Evolutionary conservation across 2,329 filamentous ascomycete genomes (phyloP), one percentile per base, ranked within the genome.

Genomic region (Colletotrichum eremochloae): DNA sequence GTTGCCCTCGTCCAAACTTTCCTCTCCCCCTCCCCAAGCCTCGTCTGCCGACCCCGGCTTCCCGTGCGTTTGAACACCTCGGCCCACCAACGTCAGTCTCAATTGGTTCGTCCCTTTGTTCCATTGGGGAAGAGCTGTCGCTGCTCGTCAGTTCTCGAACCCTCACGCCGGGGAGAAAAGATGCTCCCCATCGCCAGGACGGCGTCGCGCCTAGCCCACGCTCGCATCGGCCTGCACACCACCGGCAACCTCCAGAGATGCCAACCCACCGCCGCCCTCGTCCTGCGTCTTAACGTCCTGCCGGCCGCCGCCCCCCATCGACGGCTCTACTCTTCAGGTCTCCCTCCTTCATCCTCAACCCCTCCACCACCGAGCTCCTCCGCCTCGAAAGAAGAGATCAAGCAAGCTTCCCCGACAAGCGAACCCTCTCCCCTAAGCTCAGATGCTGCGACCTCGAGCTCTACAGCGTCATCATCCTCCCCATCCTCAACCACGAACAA

Each of bases 141-240:
- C 50, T 53, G 15, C 29, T 33, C 50, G 29, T 53, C 46, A 12
- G 33, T 40, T 24, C 29, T 63, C 60, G 29, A 33, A 61, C 31
- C 33, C 36, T 36, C 11, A 40, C 53, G 12, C 33, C 33, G 53
- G 53, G 33, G 40, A 57, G 33, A 42, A 42, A 68, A 60, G 38
- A 72, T 72, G 69, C 69, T 64, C 58, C 44, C 65, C 58, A 68
- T 72, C 58, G 65, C 65, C 69, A 67, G 69, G 31, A 65, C 69
- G 64, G 65, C 69, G 53, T 58, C 58, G 58, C 69, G 69, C 64
- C 69, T 72, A 24, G 36, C 57, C 65, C 69, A 64, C 65, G 65
- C 69, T 55, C 69, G 65, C 31, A 52, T 72, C 53, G 50, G 65
- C 68, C 63, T 70, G 46, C 68, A 38, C 55, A 60, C 63, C 60